These are phyloP conservation scores for Eucalyptus sideroxylon DNA, from an alignment of 345 rosid species.

Conservation along the genomic window DNA sequence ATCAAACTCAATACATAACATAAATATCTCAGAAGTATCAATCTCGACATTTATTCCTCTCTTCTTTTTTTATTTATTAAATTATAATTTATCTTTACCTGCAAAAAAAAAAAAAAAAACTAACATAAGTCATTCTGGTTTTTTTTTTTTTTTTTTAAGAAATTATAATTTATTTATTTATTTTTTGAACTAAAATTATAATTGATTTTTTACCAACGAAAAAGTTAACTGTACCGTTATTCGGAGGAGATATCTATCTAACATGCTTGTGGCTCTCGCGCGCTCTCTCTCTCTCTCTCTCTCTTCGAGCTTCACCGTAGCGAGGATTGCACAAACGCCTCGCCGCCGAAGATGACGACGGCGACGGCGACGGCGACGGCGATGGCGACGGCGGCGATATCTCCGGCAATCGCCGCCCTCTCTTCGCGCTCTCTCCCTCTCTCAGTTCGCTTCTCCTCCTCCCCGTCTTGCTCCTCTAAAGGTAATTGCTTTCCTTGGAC, in stretches of 20 bases:
- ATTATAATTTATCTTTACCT: too few relatives aligned
- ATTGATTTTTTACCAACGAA: neutral
- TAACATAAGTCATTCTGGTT: too few relatives aligned
- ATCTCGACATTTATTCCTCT: neutral
- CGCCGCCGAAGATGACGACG: neutral
- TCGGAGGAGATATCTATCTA: neutral
- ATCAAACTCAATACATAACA: accelerated
- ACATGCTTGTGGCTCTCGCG: neutral
- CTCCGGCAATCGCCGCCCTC: constrained; percentile 23
- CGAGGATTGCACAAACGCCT: neutral
- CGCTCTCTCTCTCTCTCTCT: neutral
- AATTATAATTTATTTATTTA: too few relatives aligned
- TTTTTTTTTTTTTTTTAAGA: too few relatives aligned
- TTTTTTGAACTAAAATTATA: too few relatives aligned
- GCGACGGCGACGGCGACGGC: neutral
- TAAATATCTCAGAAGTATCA: accelerated
- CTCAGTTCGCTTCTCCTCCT: constrained; percentile 7
- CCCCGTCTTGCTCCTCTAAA: constrained; percentile 27
- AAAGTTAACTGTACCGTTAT: neutral
- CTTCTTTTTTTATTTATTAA: too few relatives aligned
- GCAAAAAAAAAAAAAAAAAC: too few relatives aligned
- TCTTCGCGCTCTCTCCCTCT: constrained; percentile 11
- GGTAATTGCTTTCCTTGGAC: constrained; percentile 6
- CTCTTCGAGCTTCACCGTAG: neutral
- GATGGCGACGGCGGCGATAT: constrained; percentile 10